These are phyloP conservation scores for Russula vinacea DNA, from an alignment of 768 basidiomycete genomes.

Conservation along the genomic window DNA sequence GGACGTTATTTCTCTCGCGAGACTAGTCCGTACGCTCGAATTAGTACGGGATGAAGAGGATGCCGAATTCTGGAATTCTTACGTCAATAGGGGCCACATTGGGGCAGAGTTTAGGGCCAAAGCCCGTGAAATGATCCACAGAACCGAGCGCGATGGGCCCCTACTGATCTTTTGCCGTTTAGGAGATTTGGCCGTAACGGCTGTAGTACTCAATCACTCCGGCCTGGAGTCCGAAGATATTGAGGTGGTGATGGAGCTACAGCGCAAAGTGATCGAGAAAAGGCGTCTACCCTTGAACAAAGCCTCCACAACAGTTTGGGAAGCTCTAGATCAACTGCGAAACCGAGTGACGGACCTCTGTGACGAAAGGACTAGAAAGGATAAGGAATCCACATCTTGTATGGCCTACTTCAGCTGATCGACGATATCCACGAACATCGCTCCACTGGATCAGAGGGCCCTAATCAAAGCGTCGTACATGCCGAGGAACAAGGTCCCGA, in stretches of 20 bases:
- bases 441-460: too few relatives aligned
- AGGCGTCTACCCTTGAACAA: not conserved
- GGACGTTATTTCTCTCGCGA: slow-evolving; percentile 18
- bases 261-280: slow-evolving; percentile 9
- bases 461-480: too few relatives aligned
- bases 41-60: not conserved
- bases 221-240: not conserved
- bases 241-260: slow-evolving; percentile 2
- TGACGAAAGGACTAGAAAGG: not conserved
- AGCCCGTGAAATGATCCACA: not conserved
- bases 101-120: not conserved
- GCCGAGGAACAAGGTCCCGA: not conserved
- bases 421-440: not conserved
- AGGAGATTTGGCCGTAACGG: not conserved
- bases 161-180: slow-evolving; percentile 19
- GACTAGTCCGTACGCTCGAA: slow-evolving; percentile 1
- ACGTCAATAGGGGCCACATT: not conserved
- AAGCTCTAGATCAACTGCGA: not conserved
- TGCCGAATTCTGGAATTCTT: slow-evolving; percentile 6
- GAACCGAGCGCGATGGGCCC: slow-evolving; percentile 3
- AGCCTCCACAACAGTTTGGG: slow-evolving; percentile 6
- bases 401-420: not conserved
- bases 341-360: not conserved
- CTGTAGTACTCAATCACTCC: not conserved
- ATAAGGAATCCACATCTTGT: not conserved